phyloP scores from a whole-genome alignment of 1,284 basidiomycete genomes.

The Ustilago vetiveriae region DNA sequence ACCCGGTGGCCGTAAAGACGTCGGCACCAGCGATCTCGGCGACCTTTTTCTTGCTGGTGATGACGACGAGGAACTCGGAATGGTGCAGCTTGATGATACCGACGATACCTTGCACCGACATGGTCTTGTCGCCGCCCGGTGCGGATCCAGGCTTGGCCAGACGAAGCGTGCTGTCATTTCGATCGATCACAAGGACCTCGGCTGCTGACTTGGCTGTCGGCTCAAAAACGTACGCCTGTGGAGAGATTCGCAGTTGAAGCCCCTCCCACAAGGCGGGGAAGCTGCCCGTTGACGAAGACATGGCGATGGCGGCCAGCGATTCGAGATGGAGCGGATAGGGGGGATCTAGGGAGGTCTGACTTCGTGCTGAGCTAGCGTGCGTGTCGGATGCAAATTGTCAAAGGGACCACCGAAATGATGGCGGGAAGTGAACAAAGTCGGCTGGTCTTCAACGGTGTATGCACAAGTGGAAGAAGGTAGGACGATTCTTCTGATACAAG shows the following conservation, averaged over 20 bases:
- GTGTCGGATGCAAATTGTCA: too few relatives aligned
- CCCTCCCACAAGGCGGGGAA: conserved; percentile 41
- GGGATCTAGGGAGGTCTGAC: background rate
- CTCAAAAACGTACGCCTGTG: conserved; percentile 42
- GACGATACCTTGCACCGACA: conserved; percentile 54
- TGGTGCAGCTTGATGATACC: conserved; percentile 61
- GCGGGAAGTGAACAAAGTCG: too few relatives aligned
- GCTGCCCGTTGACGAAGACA: conserved; percentile 30
- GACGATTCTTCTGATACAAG: too few relatives aligned
- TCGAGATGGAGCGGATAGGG: background rate
- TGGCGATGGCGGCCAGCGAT: too few relatives aligned
- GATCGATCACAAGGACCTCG: conserved; percentile 38
- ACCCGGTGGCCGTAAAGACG: conserved; percentile 88
- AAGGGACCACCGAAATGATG: too few relatives aligned
- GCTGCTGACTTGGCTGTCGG: conserved; percentile 14
- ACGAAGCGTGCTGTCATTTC: conserved; percentile 35
- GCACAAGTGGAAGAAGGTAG: too few relatives aligned
- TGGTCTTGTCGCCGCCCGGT: conserved; percentile 39
- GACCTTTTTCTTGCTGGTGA: conserved; percentile 83
- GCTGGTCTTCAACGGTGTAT: too few relatives aligned
- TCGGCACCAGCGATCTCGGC: conserved; percentile 84
- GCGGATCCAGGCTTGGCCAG: conserved; percentile 21
- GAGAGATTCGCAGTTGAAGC: conserved; percentile 29
- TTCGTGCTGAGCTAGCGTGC: too few relatives aligned
- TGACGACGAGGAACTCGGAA: conserved; percentile 85